Conservation (phyloP, 2,329 filamentous ascomycete species). For the Fusarium nodosum region DNA sequence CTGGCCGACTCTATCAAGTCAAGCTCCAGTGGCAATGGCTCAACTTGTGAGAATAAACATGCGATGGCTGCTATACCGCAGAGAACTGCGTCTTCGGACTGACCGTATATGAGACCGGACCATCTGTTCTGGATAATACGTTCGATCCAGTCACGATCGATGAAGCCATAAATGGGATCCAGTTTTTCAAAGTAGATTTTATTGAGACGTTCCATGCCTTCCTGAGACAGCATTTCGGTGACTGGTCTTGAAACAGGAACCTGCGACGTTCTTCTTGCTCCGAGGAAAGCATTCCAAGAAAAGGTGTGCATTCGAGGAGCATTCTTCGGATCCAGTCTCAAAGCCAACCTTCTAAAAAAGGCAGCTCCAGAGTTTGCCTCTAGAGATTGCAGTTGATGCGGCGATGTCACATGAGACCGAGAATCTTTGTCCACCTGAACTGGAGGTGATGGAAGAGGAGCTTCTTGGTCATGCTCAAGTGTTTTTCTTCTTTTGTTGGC, state of each 20-base stretch:
- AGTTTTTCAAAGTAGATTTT: conserved; percentile 66
- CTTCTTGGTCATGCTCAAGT: background rate
- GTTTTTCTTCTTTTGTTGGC: conserved; percentile 29
- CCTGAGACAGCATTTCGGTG: conserved; percentile 61
- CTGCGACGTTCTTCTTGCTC: conserved; percentile 44
- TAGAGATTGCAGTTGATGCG: conserved; percentile 57
- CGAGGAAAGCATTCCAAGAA: conserved; percentile 64
- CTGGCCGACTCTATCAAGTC: conserved; percentile 63
- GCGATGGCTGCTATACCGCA: conserved; percentile 69
- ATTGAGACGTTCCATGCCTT: conserved; percentile 62
- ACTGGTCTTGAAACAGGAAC: conserved; percentile 54
- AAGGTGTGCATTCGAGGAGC: conserved; percentile 68
- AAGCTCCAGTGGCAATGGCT: conserved; percentile 58
- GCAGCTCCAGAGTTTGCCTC: conserved; percentile 71
- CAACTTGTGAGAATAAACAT: conserved; percentile 62
- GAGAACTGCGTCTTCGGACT: conserved; percentile 57
- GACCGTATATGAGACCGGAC: conserved; percentile 44
- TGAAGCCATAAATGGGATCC: conserved; percentile 66
- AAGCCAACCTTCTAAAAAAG: conserved; percentile 66
- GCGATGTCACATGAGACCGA: conserved; percentile 22
- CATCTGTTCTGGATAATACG: conserved; percentile 53
- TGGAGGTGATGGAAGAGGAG: conserved; percentile 12
- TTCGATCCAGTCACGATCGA: conserved; percentile 53
- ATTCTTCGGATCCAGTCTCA: conserved; percentile 66
- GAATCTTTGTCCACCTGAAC: conserved; percentile 10